Conservation (phyloP, 768 basidiomycete species). For the Phaffia australis region DNA sequence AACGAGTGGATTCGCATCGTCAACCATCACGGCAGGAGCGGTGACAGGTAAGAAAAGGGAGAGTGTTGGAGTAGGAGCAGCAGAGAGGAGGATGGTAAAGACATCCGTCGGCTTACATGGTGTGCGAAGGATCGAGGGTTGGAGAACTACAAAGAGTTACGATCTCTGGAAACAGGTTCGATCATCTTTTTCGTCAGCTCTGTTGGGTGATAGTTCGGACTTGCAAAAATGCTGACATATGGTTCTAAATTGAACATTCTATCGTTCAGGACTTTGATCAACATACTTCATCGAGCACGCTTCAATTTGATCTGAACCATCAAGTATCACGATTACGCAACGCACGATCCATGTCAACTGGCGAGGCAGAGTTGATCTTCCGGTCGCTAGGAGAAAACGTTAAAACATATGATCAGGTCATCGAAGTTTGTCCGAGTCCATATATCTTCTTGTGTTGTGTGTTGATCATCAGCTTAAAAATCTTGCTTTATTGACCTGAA, state of each 20-base stretch:
- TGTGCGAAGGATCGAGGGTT: conserved; percentile 73
- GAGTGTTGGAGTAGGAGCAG: background rate
- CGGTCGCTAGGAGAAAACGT: conserved; percentile 59
- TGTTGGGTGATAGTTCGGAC: too few relatives aligned
- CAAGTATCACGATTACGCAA: conserved; percentile 73
- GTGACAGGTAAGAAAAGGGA: conserved; percentile 13
- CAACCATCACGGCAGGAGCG: conserved; percentile 34
- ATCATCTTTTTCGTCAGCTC: conserved; percentile 10
- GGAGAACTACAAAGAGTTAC: conserved; percentile 75
- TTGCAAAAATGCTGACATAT: conserved; percentile 1
- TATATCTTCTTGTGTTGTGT: conserved; percentile 8
- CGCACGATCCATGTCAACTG: conserved; percentile 52
- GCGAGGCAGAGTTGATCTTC: conserved; percentile 66
- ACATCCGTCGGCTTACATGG: conserved; percentile 14
- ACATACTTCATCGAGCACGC: conserved; percentile 32
- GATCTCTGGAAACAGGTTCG: conserved; percentile 58
- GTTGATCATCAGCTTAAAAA: background rate
- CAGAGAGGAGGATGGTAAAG: conserved; percentile 12
- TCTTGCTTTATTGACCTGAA: background rate
- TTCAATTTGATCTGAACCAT: conserved; percentile 67
- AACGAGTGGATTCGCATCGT: background rate
- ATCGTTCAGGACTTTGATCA: conserved; percentile 21
- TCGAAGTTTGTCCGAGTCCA: conserved; percentile 52
- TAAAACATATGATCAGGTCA: conserved; percentile 72
- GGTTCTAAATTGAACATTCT: background rate